Percentiles rank a stretch among this genome's conserved stretches.
Evolutionary conservation across 371 early-diverging fungal species (phyloP).

Genomic region (Mortierella sp.): DNA sequence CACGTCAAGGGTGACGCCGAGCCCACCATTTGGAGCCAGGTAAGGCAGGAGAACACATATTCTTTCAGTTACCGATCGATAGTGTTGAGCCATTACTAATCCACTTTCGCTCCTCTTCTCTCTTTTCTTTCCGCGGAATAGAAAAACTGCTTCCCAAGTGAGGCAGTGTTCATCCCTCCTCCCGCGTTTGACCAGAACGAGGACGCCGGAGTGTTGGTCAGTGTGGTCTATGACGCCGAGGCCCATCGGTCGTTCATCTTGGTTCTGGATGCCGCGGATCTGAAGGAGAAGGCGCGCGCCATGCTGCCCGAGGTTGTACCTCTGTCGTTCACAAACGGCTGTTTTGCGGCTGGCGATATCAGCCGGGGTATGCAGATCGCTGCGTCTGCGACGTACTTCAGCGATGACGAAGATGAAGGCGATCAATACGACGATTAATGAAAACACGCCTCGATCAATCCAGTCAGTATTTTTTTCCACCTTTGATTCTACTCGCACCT

Average conservation of each 20-base stretch:
- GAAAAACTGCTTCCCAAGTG: slow-evolving; percentile 80
- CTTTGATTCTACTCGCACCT: too few relatives aligned
- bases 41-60: neutral
- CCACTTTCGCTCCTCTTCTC: neutral
- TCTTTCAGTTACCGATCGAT: neutral
- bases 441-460: too few relatives aligned
- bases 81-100: neutral
- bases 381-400: neutral
- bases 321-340: slow-evolving; percentile 74
- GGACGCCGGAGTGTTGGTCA: slow-evolving; percentile 82
- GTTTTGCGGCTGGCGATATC: slow-evolving; percentile 55
- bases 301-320: slow-evolving; percentile 73
- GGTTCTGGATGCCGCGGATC: slow-evolving; percentile 76
- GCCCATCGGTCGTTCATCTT: slow-evolving; percentile 77
- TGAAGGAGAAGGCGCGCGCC: slow-evolving; percentile 75
- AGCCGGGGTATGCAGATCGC: slow-evolving; percentile 41
- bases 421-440: slow-evolving; percentile 13
- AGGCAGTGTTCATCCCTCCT: slow-evolving; percentile 79
- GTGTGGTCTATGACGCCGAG: slow-evolving; percentile 79
- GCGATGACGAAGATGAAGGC: slow-evolving; percentile 22
- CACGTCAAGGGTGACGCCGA: slow-evolving; percentile 54
- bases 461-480: too few relatives aligned
- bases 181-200: slow-evolving; percentile 66
- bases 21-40: slow-evolving; percentile 49
- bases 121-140: slow-evolving; percentile 15